Conservation (phyloP, 176 grass and related monocot genomes). For the Carex cristatella region DNA sequence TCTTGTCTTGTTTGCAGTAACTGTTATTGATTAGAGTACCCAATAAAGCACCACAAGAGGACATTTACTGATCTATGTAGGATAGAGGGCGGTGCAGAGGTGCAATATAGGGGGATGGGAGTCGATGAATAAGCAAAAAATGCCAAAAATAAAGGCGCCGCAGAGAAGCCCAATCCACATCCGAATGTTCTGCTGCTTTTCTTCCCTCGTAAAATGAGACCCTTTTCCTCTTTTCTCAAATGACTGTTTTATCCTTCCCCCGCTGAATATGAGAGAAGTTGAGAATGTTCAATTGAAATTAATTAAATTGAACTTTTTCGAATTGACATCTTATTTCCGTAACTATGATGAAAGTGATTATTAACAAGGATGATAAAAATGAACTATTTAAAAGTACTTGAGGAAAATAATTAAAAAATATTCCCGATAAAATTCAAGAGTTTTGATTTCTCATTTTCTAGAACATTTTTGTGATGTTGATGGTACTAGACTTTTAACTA, state of each 20-base stretch:
- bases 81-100: neutral
- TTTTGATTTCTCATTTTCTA: no score
- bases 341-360: neutral
- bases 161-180: neutral
- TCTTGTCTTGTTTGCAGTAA: slow-evolving; percentile 1
- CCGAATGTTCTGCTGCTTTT: slow-evolving; percentile 24
- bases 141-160: slow-evolving; percentile 4
- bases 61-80: neutral
- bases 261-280: neutral
- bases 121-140: neutral
- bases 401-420: no score
- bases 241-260: neutral
- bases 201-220: neutral
- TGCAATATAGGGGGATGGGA: neutral
- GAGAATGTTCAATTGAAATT: neutral
- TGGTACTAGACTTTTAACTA: no score
- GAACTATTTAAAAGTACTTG: neutral
- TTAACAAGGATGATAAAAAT: neutral
- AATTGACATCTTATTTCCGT: neutral
- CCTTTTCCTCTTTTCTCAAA: neutral
- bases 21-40: neutral
- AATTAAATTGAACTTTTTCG: neutral
- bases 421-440: no score
- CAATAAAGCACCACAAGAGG: neutral
- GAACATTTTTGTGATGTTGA: no score